Evolutionary conservation across 257 asterid genomes (phyloP).

Genomic region (Nicotiana paniculata): DNA sequence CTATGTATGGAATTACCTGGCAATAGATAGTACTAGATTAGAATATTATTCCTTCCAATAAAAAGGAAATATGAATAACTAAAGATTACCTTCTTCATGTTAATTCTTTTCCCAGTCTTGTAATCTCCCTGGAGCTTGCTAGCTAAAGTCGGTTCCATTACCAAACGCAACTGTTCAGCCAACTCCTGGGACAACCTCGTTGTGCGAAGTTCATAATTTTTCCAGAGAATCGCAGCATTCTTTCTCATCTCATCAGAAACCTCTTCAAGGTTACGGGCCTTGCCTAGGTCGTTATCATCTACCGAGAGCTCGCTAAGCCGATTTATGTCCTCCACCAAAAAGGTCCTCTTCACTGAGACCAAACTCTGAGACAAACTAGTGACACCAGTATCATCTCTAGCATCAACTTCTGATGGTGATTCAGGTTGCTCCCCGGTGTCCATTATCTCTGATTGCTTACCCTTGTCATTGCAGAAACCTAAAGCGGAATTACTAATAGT

Average conservation of each 20-base stretch:
- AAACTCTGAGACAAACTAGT: conserved; percentile 35
- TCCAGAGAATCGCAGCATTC: conserved; percentile 67
- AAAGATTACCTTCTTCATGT: conserved; percentile 77
- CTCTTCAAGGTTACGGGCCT: conserved; percentile 36
- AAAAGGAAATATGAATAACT: background rate
- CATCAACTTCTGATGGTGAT: conserved; percentile 34
- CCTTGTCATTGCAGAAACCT: conserved; percentile 24
- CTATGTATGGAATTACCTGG: conserved; percentile 86
- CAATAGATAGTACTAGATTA: background rate
- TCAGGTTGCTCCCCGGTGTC: conserved; percentile 40
- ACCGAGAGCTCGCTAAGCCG: conserved; percentile 25
- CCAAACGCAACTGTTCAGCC: conserved; percentile 88
- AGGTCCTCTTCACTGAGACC: conserved; percentile 45
- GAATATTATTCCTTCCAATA: background rate
- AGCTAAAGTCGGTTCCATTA: conserved; percentile 95
- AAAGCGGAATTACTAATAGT: conserved; percentile 29
- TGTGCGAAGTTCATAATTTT: conserved; percentile 56
- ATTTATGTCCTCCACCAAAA: conserved; percentile 43
- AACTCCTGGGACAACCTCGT: conserved; percentile 87
- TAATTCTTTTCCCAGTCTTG: conserved; percentile 93
- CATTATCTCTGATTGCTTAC: conserved; percentile 19
- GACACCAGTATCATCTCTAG: conserved; percentile 20
- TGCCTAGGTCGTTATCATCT: conserved; percentile 53
- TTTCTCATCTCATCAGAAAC: conserved; percentile 40
- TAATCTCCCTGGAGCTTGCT: conserved; percentile 97